Evolutionary conservation across 805 yeast genomes (phyloP), one percentile per base, ranked within the genome.

Genomic region (Candida yuanshanica): DNA sequence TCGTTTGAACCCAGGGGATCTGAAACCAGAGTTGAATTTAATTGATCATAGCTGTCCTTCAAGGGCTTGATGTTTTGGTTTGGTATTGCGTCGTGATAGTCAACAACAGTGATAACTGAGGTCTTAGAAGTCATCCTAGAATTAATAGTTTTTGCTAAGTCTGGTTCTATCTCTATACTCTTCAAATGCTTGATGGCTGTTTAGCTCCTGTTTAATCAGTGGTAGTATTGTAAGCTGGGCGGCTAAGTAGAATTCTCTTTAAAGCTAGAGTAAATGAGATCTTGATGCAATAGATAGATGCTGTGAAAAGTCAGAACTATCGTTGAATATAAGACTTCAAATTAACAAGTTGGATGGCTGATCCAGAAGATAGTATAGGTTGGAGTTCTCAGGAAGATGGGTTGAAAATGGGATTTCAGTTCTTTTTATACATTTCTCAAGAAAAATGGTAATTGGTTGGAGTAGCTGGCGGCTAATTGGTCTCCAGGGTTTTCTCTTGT

Each of bases 91-190:
- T 44, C 50, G 21, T 37, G 36, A 20, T 35, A 44, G 14, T 48
- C 50, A 20, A 46, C 45, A 25, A 48, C 52, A 7, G 45, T 41
- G 7, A 46, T 25, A 35, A 48, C 25, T 4, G 46, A 26, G 2
- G 23, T 41, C 43, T 46, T 48, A 12, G 50, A 17, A 12, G 49
- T 20, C 51, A 48, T 46, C 14, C 21, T 39, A 9, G 32, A 9
- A 27, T 9, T 18, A 14, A 7, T 10, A 7, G 8, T 14, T 6
- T 9, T 14, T 3, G 18, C 3, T 16, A 10, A 14, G 14, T 53
- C 41, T 17, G 44, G 24, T 11, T 40, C 42, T 23, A 23, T 35
- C 12, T n/a, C 38, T 3, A 17, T 26, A 10, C 36, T 26, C 20
- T 47, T 40, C 32, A 38, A 20, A 7, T 25, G 35, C 20, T 41